Percentiles rank a stretch among this genome's conserved stretches.
Conservation (phyloP, 176 grass and related monocot genomes). For the Olyra latifolia region DNA sequence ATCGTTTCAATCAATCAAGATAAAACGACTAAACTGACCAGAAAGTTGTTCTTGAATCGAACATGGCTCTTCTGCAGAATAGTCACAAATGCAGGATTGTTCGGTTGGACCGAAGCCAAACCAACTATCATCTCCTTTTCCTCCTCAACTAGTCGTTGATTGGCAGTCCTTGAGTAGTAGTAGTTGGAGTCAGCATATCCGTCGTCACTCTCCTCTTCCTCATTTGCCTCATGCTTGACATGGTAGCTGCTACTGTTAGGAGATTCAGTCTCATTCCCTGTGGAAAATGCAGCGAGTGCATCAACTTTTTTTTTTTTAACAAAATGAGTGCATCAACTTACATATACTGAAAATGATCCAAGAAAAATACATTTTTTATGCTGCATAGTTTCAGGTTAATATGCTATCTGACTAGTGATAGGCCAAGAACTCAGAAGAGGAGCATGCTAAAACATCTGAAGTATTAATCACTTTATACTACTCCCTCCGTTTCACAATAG, state of each 20-base stretch:
- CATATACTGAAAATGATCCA: neutral
- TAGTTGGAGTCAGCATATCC: neutral
- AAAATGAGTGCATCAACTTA: neutral
- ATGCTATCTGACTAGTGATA: neutral
- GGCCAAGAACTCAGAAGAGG: neutral
- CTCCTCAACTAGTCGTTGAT: neutral
- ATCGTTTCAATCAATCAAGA: neutral
- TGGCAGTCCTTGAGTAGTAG: conserved; percentile 7
- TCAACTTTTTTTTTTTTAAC: too few species aligned
- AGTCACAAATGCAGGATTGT: conserved; percentile 48
- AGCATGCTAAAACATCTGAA: too few species aligned
- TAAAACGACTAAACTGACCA: conserved; percentile 27
- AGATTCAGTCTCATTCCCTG: conserved; percentile 18
- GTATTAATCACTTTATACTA: too few species aligned
- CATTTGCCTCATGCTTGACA: neutral
- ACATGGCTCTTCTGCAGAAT: conserved; percentile 20
- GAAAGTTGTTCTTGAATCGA: neutral
- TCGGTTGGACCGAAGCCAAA: conserved; percentile 3
- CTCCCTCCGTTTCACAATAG: too few species aligned
- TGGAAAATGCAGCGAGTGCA: neutral
- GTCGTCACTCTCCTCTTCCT: neutral
- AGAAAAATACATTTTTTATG: neutral
- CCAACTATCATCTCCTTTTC: conserved; percentile 12
- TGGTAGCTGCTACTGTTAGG: conserved; percentile 5
- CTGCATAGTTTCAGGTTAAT: neutral